Evolutionary conservation across 169 alveolate species (phyloP).

Genomic region (Plasmodium ovale): DNA sequence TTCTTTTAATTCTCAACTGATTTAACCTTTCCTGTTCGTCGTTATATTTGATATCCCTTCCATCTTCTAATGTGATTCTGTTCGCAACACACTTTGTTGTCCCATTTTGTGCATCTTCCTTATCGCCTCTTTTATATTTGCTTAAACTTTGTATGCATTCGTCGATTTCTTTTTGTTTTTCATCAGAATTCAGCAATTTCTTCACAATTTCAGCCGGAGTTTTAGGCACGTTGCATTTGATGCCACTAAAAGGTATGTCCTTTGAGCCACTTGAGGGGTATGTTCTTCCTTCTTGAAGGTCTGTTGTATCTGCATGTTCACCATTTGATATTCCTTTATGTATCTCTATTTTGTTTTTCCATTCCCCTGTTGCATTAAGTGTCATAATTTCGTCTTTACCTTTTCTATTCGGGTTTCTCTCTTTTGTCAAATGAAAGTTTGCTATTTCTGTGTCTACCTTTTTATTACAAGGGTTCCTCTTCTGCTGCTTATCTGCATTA

Average conservation of each 20-base stretch:
- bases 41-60: neutral
- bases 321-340: no score
- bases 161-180: conserved; percentile 29
- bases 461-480: neutral
- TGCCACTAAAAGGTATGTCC: neutral
- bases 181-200: conserved; percentile 22
- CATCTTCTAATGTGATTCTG: neutral
- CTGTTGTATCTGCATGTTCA: no score
- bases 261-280: neutral
- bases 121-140: neutral
- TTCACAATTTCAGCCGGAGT: conserved; percentile 30
- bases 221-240: neutral
- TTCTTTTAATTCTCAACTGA: neutral
- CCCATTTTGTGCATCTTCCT: neutral
- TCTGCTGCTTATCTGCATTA: neutral
- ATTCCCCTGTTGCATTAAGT: no score
- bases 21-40: neutral
- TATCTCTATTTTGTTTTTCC: no score
- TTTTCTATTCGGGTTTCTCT: no score
- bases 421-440: no score
- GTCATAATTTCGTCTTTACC: neutral
- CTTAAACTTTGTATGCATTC: conserved; percentile 31
- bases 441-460: neutral
- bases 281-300: neutral
- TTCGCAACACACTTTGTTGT: neutral